These are phyloP conservation scores for Globisporangium spiculum DNA, from an alignment of 352 stramenopile species.

Conservation along the genomic window DNA sequence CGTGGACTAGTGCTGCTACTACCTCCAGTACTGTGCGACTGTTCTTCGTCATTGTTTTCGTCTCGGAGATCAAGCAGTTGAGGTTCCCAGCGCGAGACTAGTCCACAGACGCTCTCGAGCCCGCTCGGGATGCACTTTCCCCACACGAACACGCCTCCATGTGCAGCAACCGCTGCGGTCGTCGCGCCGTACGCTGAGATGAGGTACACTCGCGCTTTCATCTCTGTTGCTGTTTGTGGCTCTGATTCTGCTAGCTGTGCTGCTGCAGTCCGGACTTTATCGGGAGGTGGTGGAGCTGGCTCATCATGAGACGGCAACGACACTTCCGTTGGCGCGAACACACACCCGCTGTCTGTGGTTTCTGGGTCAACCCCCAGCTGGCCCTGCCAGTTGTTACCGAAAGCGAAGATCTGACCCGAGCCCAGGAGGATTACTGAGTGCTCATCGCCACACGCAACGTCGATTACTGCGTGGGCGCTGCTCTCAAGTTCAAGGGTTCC, in stretches of 20 bases:
- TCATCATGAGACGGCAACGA: not conserved
- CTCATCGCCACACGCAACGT: constrained; percentile 59
- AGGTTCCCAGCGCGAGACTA: constrained; percentile 26
- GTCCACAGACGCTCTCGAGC: constrained; percentile 29
- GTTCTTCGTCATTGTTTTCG: not conserved
- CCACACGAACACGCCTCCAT: constrained; percentile 36
- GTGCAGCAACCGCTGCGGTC: constrained; percentile 22
- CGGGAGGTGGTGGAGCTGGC: not conserved
- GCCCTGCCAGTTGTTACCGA: constrained; percentile 67
- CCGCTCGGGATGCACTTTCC: constrained; percentile 31
- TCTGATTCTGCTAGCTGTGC: not conserved
- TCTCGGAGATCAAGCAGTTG: constrained; percentile 21
- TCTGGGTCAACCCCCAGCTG: constrained; percentile 59
- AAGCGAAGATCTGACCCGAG: constrained; percentile 46
- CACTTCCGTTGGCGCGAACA: constrained; percentile 5
- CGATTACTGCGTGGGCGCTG: constrained; percentile 16
- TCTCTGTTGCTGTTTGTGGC: not conserved
- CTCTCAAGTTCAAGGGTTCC: not conserved
- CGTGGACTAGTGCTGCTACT: not conserved
- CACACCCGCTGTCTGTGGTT: constrained; percentile 3
- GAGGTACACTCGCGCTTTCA: constrained; percentile 23
- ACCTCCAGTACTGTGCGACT: not conserved
- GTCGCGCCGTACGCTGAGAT: constrained; percentile 29
- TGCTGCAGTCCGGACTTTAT: not conserved
- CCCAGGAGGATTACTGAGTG: constrained; percentile 62